Evolutionary conservation across 352 stramenopile species (phyloP), one percentile per base, ranked within the genome.

Genomic region (Globisporangium abappressorium): DNA sequence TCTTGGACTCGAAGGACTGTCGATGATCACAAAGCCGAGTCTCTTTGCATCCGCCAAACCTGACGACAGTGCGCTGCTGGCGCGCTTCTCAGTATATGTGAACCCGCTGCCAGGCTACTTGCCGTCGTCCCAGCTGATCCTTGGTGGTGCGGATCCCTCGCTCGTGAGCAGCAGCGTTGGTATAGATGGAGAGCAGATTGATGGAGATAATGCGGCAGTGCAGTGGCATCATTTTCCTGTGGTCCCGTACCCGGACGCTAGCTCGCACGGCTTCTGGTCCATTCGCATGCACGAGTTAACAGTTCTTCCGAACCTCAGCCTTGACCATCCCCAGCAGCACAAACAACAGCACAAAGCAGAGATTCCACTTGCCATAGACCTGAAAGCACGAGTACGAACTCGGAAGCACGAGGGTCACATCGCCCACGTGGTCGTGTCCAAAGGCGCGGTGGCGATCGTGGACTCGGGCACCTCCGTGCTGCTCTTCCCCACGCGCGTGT

Each of bases 391-490:
- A 24, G 43, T 47, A 26, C 28, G 61, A 26, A 47, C 34, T 36
- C 33, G 5, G 18, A 22, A 41, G 14, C 41, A 63, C 7, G 22
- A 57, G 57, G 11, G 28, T n/a, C 24, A 57, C 49, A 30, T 18
- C 20, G 28, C 18, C 12, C 15, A 22, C 20, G 15, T 33, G 8
- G 20, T 64, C 51, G 22, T 71, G 9, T 65, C 59, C 58, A 46
- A 61, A 65, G 30, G 57, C 57, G 30, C 69, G 54, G 72, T 82
- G 12, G 81, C 75, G 12, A 87, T 92, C 34, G 73, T 92, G 30
- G 84, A 92, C 70, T 90, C 81, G 2, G 84, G 84, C 46, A 92
- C 84, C 1, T 92, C 84, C 49, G 70, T 90, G 24, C 54, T 92
- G 9, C 59, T 92, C 71, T 75, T 92, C 6, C 81, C 81, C 12